Evolutionary conservation across 352 stramenopile species (phyloP).

Genomic region (Globisporangium alternatum): DNA sequence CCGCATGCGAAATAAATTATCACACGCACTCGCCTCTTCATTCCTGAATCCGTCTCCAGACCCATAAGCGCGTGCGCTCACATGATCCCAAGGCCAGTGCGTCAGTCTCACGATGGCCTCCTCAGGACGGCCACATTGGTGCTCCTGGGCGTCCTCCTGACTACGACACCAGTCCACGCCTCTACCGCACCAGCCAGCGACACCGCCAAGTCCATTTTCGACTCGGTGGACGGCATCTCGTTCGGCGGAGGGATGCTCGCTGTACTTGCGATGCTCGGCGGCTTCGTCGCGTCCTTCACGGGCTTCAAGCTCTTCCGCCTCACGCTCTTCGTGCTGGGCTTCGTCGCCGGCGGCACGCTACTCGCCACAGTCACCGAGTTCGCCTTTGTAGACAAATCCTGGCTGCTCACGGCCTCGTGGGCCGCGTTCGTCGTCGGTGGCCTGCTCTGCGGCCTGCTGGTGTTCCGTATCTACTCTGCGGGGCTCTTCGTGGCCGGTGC

Average conservation of each 20-base stretch:
- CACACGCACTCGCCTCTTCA: not conserved
- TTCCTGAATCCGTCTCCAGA: not conserved
- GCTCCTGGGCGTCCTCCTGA: not conserved
- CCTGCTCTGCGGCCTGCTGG: conserved; percentile 39
- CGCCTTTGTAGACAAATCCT: conserved; percentile 35
- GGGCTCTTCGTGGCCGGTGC: conserved; percentile 57
- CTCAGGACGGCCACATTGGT: not conserved
- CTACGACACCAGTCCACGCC: not conserved
- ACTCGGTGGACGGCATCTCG: conserved; percentile 31
- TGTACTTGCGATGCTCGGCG: conserved; percentile 36
- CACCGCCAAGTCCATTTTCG: conserved; percentile 29
- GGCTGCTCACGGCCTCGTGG: conserved; percentile 43
- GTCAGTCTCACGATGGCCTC: not conserved
- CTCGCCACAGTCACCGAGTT: conserved; percentile 32
- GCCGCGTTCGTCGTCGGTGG: conserved; percentile 51
- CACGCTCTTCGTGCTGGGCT: conserved; percentile 53
- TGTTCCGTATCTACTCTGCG: conserved; percentile 40
- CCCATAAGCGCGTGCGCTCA: not conserved
- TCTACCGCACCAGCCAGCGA: conserved; percentile 1
- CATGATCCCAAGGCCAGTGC: not conserved
- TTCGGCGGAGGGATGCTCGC: conserved; percentile 33
- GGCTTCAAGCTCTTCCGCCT: conserved; percentile 57
- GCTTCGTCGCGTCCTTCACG: conserved; percentile 27
- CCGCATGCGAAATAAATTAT: no score
- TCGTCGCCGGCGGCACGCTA: conserved; percentile 47